Evolutionary conservation across 345 rosid genomes (phyloP), one percentile per base, ranked within the genome.

Genomic region (Populus alba): DNA sequence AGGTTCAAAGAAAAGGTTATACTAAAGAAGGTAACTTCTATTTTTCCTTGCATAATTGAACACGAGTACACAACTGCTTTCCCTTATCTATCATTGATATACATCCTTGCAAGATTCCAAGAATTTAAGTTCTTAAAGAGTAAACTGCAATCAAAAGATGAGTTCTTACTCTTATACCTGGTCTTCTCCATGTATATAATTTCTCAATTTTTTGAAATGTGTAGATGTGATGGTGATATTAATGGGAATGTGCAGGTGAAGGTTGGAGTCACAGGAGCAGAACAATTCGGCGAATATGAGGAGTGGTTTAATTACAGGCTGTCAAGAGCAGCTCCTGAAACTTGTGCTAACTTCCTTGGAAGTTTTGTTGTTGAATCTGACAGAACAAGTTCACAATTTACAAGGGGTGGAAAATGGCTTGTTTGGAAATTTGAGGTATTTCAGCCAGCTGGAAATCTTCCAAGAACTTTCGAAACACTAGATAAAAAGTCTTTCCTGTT

Each of bases 301-400:
- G 99, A 95, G 84, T 96, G 99, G 99, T 96, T 96, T 83, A 96
- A 96, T 80, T 96, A 93, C 86, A 86, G 99, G 77, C 86, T 95
- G 73, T 91, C 99, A 41, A 87, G 99, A 85, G 97, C 99, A 11
- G 99, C 99, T 70, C 97, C 99, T 59, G 99, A 93, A 81, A 92
- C 99, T 35, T 95, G 99, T 80, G 98, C 97, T 8, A 87, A 92
- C 76, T 95, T 95, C 81, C 90, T 95, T 47, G 98, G 99, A 73
- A 95, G 91, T 87, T 91, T 95, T 80, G 87, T 92, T 74, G 91
- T 96, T 43, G 47, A 43, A 43, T 10, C 47, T 81, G 97, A 95
- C 80, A 77, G 77, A 83, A 92, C 94, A 63, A 90, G 81, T 74
- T 81, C 91, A 6, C 86, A 80, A 68, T 95, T 86, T 78, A 87